phyloP scores from a whole-genome alignment of 805 yeast genomes.

The Candida boleticola region DNA sequence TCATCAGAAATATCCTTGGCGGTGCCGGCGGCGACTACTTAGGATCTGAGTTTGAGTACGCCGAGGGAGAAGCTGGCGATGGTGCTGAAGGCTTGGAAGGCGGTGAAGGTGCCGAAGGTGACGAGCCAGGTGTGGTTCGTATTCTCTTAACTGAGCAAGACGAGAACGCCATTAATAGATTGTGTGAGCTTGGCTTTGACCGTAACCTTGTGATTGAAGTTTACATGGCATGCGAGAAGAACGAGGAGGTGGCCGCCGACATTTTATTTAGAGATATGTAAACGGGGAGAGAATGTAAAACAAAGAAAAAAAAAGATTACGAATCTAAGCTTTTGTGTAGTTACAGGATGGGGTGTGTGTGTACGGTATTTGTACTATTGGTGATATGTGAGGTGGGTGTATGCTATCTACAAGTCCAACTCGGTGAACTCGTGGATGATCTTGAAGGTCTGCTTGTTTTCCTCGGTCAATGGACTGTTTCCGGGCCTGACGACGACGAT shows the following conservation, averaged over 20 bases:
- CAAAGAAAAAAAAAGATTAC: not conserved
- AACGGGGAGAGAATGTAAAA: slow-evolving; percentile 2
- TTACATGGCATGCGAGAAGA: slow-evolving; percentile 95
- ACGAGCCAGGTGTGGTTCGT: slow-evolving; percentile 41
- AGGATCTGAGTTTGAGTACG: slow-evolving; percentile 32
- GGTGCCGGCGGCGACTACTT: slow-evolving; percentile 54
- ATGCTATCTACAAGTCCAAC: too few relatives aligned
- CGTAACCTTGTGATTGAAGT: slow-evolving; percentile 86
- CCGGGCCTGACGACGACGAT: slow-evolving; percentile 72
- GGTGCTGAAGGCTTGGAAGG: slow-evolving; percentile 20
- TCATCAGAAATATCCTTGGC: slow-evolving; percentile 68
- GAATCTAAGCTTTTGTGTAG: not conserved
- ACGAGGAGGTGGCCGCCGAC: slow-evolving; percentile 96
- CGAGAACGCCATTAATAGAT: slow-evolving; percentile 81
- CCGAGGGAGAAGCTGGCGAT: slow-evolving; percentile 35
- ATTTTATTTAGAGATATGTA: slow-evolving; percentile 61
- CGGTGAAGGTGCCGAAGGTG: slow-evolving; percentile 39
- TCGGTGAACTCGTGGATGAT: slow-evolving; percentile 27
- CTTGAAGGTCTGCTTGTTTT: slow-evolving; percentile 23
- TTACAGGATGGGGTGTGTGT: too few relatives aligned
- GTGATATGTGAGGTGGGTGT: too few relatives aligned
- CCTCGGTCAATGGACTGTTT: slow-evolving; percentile 50
- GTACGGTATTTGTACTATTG: too few relatives aligned
- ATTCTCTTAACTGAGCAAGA: slow-evolving; percentile 77
- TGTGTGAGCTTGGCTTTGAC: slow-evolving; percentile 92